Evolutionary conservation across 2,329 filamentous ascomycete genomes (phyloP), one percentile per base, ranked within the genome.

Genomic region (Dendryphion nanum): DNA sequence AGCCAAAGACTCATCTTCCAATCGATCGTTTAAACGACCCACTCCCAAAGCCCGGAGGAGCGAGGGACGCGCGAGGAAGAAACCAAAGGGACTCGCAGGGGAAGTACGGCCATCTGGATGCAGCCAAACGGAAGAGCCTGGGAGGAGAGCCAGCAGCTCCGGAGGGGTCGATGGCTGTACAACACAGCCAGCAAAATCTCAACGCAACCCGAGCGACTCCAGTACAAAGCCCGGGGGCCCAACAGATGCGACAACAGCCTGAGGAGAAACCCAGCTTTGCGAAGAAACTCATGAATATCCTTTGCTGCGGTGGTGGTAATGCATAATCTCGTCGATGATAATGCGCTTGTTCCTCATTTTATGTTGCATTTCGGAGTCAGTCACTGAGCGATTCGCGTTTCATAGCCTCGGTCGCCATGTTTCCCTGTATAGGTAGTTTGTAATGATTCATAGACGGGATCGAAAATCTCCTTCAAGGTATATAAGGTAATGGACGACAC

Each of bases 111-210:
- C 44, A 47, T 30, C 35, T 48, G 28, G 49, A 55, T 19, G 44
- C 43, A 29, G 50, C 56, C 35, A 66, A 90, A 76, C 82, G 89
- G 73, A 81, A 79, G 70, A 89, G 83, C 77, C 82, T 78, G 73
- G 74, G 82, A 12, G 10, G 8, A 66, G 87, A 94, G 66, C 81
- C 85, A 67, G 81, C 82, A 61, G 91, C 90, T 50, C 87, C 89
- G 55, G 85, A 90, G 63, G 88, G 86, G 57, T 95, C 89, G 63
- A 96, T 89, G 49, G 88, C 94, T 69, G 91, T 91, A 52, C 89
- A 95, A 74, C 91, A 89, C 77, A 95, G 89, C 73, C 87, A 86
- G 61, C 87, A 89, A 66, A 93, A 95, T 67, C 78, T 95, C 38
- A 51, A 55, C 50, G 79, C 85, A 34, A 81, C 80, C 57, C 74